These are phyloP conservation scores for Termitomyces sp. DNA, from an alignment of 768 basidiomycete genomes.

Conservation along the genomic window DNA sequence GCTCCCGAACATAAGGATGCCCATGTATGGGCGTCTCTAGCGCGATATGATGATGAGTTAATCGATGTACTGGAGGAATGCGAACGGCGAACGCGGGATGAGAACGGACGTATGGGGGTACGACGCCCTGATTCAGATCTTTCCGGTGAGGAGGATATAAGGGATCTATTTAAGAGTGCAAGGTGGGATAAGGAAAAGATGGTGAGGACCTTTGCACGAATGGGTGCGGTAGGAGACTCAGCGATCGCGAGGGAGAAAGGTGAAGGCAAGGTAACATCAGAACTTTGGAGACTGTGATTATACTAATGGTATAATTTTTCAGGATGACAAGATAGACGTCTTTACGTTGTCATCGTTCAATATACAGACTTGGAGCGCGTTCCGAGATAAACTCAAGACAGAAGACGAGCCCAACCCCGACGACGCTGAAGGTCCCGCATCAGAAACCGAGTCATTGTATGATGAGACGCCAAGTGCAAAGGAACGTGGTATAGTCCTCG, in stretches of 20 bases:
- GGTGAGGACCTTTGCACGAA: constrained; percentile 69
- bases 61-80: constrained; percentile 59
- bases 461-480: constrained; percentile 28
- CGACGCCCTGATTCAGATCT: constrained; percentile 29
- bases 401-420: constrained; percentile 16
- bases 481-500: constrained; percentile 50
- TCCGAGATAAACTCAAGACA: constrained; percentile 31
- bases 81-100: constrained; percentile 52
- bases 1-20: constrained; percentile 20
- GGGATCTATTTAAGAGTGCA: constrained; percentile 44
- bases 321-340: constrained; percentile 40
- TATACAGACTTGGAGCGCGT: constrained; percentile 37
- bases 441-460: constrained; percentile 42
- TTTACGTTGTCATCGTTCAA: constrained; percentile 45
- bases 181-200: constrained; percentile 76
- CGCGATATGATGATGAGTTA: constrained; percentile 75
- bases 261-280: constrained; percentile 26
- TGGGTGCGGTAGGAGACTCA: constrained; percentile 38
- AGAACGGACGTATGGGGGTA: constrained; percentile 32
- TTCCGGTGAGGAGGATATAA: constrained; percentile 33
- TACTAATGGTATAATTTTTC: background rate
- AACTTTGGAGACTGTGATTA: background rate
- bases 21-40: constrained; percentile 68
- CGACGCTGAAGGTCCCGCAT: constrained; percentile 25
- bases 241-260: constrained; percentile 23